phyloP scores from a whole-genome alignment of 192 early-diverging fungal species.

The Backusella macrospora region DNA sequence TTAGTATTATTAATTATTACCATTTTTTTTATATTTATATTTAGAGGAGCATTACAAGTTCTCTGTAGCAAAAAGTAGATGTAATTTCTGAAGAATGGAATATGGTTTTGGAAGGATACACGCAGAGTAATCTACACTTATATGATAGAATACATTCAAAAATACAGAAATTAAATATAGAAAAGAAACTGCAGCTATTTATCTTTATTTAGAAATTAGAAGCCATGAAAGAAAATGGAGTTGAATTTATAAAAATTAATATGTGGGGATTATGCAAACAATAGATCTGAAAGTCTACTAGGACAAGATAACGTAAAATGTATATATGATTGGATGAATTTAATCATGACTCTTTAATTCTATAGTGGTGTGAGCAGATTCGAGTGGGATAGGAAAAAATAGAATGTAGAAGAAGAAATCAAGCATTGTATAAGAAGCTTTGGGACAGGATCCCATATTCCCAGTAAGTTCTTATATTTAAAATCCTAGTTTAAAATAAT shows the following conservation, averaged over 20 bases:
- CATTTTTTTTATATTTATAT: background rate
- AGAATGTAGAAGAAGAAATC: conserved; percentile 11
- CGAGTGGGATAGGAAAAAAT: conserved; percentile 17
- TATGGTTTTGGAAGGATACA: background rate
- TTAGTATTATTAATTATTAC: background rate
- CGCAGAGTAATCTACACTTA: background rate
- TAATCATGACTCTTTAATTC: background rate
- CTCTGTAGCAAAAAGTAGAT: background rate
- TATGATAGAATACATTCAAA: too few relatives aligned
- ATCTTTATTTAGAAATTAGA: conserved; percentile 16
- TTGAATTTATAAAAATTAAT: conserved; percentile 27
- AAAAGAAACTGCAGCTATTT: background rate
- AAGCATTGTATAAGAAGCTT: background rate
- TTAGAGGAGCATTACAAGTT: background rate
- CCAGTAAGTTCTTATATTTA: background rate
- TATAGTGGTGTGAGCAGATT: conserved; percentile 28
- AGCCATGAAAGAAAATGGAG: conserved; percentile 22
- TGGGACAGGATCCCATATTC: conserved; percentile 1
- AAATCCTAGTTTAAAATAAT: too few relatives aligned
- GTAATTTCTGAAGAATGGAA: background rate
- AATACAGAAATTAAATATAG: background rate
- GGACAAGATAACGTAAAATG: conserved; percentile 26
- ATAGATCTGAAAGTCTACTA: conserved; percentile 20
- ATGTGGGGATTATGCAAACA: conserved; percentile 29
- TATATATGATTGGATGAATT: background rate